Evolutionary conservation across 2,329 filamentous ascomycete species (phyloP).

Genomic region (Fusarium citri): DNA sequence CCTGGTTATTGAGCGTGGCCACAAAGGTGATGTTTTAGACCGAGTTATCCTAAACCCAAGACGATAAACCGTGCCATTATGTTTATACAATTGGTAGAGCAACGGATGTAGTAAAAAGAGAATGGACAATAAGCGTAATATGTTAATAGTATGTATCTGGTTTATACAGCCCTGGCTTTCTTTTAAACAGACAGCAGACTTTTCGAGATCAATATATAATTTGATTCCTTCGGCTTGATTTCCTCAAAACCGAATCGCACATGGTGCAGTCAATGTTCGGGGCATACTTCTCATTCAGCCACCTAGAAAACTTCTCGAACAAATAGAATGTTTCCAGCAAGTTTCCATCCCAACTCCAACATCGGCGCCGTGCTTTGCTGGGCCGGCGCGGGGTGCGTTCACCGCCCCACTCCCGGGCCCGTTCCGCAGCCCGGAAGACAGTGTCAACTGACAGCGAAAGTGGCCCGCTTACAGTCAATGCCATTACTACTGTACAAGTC

Average conservation of each 20-base stretch:
- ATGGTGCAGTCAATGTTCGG: neutral
- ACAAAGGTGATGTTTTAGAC: constrained; percentile 68
- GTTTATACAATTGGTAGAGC: constrained; percentile 4
- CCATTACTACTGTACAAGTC: constrained; percentile 10
- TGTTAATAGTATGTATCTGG: constrained; percentile 16
- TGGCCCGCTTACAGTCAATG: constrained; percentile 16
- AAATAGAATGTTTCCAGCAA: neutral
- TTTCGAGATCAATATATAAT: neutral
- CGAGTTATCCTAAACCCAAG: neutral
- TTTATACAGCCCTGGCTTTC: neutral
- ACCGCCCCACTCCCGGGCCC: constrained; percentile 26
- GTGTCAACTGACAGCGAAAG: constrained; percentile 11
- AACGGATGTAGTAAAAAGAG: neutral
- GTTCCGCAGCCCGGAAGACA: constrained; percentile 27
- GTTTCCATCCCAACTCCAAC: neutral
- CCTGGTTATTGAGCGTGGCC: constrained; percentile 74
- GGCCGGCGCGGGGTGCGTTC: constrained; percentile 23
- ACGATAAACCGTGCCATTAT: constrained; percentile 11
- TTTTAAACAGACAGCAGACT: neutral
- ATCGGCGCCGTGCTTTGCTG: constrained; percentile 1
- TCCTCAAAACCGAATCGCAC: neutral
- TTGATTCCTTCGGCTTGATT: neutral
- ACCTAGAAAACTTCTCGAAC: neutral
- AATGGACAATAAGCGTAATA: constrained; percentile 17
- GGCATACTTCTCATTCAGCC: neutral